Base-by-base conservation (phyloP, 768 basidiomycete species). In the Suillus sp. region DNA sequence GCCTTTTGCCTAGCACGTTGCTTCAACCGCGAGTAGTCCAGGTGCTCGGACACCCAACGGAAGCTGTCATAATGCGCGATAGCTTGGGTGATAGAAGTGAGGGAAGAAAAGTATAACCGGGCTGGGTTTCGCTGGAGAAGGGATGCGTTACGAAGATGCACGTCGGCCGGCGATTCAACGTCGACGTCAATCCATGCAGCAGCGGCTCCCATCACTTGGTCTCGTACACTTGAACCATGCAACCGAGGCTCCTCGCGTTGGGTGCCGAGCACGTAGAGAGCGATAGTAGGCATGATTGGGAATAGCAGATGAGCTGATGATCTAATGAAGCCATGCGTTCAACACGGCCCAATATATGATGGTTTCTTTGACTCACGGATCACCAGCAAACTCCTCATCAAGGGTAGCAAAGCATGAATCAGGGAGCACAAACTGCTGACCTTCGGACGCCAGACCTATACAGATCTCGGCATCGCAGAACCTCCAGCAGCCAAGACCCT, bases 111-210 rank as follows among this genome's bases (percentile, higher is more conserved):
- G 67, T 83, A 82, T 22, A 87, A 74, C 50, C 73, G 76, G 8
- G 72, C 64, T 1, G 83, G 84, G 68, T 84, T 83, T 6, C 80
- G 81, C 67, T 84, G 84, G 16, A 88, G 80, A 51, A 87, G 76
- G 71, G 85, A 82, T 13, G 84, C 80, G 56, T 87, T 87, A 25
- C 86, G 83, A 34, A 87, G 75, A 67, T 86, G 83, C n/a, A 88
- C 80, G 71, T 88, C 86, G 1, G 78, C 76, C 0, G 80, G 78
- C 0, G 79, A 80, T 72, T 88, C 86, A 40, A 78, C 67, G 16
- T 84, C 85, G 25, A 83, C 75, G 58, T 83, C 79, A 43, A 87
- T 66, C 68, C 71, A 78, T n/a, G 79, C 66, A 7, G 69, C 71
- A 0, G 69, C 65, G 6, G 60, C 67, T 59, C 9, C 61, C 60